These are phyloP conservation scores for Ustilago bromivora DNA, from an alignment of 1,284 basidiomycete species.

Conservation along the genomic window DNA sequence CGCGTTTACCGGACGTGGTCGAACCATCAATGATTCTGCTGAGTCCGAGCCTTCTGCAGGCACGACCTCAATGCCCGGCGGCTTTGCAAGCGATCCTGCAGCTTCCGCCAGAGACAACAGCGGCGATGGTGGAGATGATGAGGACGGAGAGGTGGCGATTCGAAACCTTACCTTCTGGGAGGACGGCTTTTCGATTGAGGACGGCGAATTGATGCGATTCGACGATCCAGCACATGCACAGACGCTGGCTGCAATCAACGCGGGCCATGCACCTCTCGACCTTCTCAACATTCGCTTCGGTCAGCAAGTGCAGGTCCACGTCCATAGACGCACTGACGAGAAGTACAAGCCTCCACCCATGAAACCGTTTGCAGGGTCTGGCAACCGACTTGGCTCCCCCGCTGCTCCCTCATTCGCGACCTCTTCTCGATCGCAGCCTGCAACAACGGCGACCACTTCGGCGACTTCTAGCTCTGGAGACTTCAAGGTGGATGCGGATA, in stretches of 20 bases:
- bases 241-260: conserved; percentile 82
- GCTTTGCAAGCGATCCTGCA: conserved; percentile 17
- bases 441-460: conserved; percentile 51
- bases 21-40: conserved; percentile 47
- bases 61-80: conserved; percentile 35
- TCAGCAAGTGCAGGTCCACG: conserved; percentile 87
- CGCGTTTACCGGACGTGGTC: conserved; percentile 51
- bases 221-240: conserved; percentile 82
- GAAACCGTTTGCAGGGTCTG: conserved; percentile 79
- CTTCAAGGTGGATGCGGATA: conserved; percentile 82
- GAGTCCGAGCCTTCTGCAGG: conserved; percentile 28
- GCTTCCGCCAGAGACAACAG: conserved; percentile 24
- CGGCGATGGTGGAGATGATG: conserved; percentile 72
- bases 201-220: conserved; percentile 86
- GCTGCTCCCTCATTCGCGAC: conserved; percentile 50
- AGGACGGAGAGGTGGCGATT: conserved; percentile 73
- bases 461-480: conserved; percentile 63
- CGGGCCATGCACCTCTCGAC: conserved; percentile 83
- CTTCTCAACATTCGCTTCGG: conserved; percentile 82
- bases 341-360: conserved; percentile 76
- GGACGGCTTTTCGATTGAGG: conserved; percentile 92
- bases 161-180: conserved; percentile 92
- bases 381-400: conserved; percentile 80
- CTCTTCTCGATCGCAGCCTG: conserved; percentile 49
- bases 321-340: conserved; percentile 81